Conservation (phyloP, 257 asterid species). For the Eustoma russellianum region DNA sequence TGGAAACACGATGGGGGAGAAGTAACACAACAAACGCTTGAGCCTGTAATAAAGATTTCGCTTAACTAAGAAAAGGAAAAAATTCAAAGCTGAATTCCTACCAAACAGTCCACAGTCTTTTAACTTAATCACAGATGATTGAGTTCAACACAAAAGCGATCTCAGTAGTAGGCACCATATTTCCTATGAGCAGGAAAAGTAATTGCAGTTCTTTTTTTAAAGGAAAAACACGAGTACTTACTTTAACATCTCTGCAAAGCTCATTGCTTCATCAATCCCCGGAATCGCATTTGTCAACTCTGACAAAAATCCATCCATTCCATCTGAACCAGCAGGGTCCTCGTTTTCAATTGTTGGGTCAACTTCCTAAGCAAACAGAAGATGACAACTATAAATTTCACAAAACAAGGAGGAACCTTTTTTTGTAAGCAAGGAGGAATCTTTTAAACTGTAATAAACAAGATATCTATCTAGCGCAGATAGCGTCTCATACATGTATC, state of each 20-base stretch:
- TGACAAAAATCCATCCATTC: slow-evolving; percentile 70
- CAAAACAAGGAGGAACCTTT: no score
- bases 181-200: no score
- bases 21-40: background rate
- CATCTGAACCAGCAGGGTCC: slow-evolving; percentile 42
- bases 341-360: slow-evolving; percentile 89
- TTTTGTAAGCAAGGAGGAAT: no score
- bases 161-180: no score
- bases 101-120: background rate
- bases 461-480: no score
- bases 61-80: no score
- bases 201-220: background rate
- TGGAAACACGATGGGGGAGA: background rate
- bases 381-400: no score
- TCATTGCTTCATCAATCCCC: slow-evolving; percentile 98
- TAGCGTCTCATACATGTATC: no score
- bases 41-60: no score
- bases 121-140: background rate
- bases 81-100: background rate
- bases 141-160: no score
- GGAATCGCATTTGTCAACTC: slow-evolving; percentile 91
- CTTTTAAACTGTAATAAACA: no score
- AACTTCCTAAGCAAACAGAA: slow-evolving; percentile 51
- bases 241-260: slow-evolving; percentile 99
- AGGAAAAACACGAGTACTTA: slow-evolving; percentile 19